Conservation (phyloP, 768 basidiomycete species). For the Floccularia luteovirens region DNA sequence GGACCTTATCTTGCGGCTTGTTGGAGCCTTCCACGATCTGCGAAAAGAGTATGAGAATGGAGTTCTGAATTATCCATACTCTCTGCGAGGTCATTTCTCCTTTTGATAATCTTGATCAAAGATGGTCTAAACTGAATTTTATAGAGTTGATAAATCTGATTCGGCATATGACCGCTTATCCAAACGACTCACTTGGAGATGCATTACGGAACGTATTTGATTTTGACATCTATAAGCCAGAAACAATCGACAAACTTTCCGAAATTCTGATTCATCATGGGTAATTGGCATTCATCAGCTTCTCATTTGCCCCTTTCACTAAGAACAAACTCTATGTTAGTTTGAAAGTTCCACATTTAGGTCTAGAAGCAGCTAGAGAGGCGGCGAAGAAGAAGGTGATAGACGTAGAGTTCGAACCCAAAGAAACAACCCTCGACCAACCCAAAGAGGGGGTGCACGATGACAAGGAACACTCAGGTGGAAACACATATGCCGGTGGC, state of each 20-base stretch:
- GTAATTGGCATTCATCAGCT: conserved; percentile 24
- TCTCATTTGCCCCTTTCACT: not conserved
- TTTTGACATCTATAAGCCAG: conserved; percentile 61
- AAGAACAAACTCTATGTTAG: conserved; percentile 17
- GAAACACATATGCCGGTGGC: conserved; percentile 60
- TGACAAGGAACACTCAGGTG: conserved; percentile 53
- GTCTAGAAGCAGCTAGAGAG: conserved; percentile 51
- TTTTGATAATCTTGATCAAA: not conserved
- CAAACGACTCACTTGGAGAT: conserved; percentile 47
- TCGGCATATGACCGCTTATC: conserved; percentile 55
- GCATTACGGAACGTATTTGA: conserved; percentile 62
- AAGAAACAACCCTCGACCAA: conserved; percentile 36
- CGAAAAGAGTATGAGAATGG: conserved; percentile 51
- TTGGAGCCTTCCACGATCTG: conserved; percentile 59
- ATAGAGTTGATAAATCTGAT: conserved; percentile 62
- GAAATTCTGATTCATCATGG: conserved; percentile 55
- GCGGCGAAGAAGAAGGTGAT: conserved; percentile 42
- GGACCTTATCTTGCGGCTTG: conserved; percentile 46
- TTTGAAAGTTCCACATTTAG: conserved; percentile 43
- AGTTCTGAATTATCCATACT: conserved; percentile 58
- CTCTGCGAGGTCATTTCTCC: conserved; percentile 42
- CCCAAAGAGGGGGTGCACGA: conserved; percentile 62
- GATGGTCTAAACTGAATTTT: not conserved
- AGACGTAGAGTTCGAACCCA: conserved; percentile 52
- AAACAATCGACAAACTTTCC: conserved; percentile 53